These are phyloP conservation scores for Exserohilum turcica DNA, from an alignment of 2,329 filamentous ascomycete species.

Conservation along the genomic window DNA sequence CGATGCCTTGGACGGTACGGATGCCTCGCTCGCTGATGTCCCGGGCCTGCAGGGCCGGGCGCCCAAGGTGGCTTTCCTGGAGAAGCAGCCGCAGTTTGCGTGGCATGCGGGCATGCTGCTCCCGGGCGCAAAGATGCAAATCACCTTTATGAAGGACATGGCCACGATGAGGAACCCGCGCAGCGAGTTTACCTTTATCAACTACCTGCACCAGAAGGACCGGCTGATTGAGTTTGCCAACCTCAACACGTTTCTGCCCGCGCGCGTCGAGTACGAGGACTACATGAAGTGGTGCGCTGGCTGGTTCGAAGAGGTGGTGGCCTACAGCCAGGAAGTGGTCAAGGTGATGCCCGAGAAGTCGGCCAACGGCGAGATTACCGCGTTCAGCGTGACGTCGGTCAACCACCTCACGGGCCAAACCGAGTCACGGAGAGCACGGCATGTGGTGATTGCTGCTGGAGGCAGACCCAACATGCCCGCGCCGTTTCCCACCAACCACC, in stretches of 20 bases:
- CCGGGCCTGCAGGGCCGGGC: conserved; percentile 45
- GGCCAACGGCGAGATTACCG: conserved; percentile 60
- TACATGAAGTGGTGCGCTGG: conserved; percentile 92
- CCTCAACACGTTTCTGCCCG: conserved; percentile 83
- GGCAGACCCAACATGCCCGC: conserved; percentile 73
- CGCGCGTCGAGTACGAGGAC: conserved; percentile 88
- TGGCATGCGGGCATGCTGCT: conserved; percentile 98
- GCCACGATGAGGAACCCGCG: conserved; percentile 86
- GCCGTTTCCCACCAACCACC: conserved; percentile 70
- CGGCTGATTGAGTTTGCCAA: conserved; percentile 92
- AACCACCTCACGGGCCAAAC: conserved; percentile 63
- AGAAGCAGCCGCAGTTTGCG: conserved; percentile 80
- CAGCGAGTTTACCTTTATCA: conserved; percentile 92
- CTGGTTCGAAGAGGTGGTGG: conserved; percentile 74
- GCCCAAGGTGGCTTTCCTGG: conserved; percentile 83
- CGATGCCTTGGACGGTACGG: conserved; percentile 63
- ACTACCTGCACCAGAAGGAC: conserved; percentile 82
- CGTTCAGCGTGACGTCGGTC: conserved; percentile 70
- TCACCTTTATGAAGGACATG: conserved; percentile 95
- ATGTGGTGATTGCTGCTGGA: conserved; percentile 73
- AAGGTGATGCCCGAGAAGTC: conserved; percentile 67
- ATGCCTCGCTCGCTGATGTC: conserved; percentile 38
- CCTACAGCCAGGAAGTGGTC: conserved; percentile 78
- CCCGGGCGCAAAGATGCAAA: conserved; percentile 94
- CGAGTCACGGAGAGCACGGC: conserved; percentile 62